A percentile compares a stretch with the other conserved stretches of the same genome.
phyloP scores from a whole-genome alignment of 225 moss, liverwort and hornwort genomes.

The Sphagnum contortum region DNA sequence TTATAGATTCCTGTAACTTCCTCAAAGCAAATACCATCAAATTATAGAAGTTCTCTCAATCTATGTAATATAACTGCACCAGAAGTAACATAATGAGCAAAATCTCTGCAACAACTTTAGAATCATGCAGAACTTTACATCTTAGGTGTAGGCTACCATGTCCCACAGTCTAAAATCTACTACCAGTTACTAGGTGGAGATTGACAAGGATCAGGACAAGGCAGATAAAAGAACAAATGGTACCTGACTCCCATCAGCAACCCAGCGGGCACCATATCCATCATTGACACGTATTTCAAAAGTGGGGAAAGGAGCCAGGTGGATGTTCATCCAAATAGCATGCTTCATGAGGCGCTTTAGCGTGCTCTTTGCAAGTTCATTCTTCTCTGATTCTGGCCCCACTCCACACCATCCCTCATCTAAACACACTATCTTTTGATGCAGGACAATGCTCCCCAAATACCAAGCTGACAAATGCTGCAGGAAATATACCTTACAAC shows the following conservation, averaged over 20 bases:
- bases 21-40: not conserved
- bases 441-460: not conserved
- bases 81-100: not conserved
- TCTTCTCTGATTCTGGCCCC: slow-evolving; percentile 59
- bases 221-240: not conserved
- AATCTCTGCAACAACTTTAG: not conserved
- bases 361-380: slow-evolving; percentile 51
- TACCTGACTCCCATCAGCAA: slow-evolving; percentile 85
- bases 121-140: not conserved
- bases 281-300: slow-evolving; percentile 78
- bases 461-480: not conserved
- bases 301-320: slow-evolving; percentile 51
- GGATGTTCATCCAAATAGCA: slow-evolving; percentile 80
- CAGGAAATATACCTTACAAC: not conserved
- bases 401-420: not conserved
- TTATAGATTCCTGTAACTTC: not conserved
- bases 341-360: slow-evolving; percentile 47
- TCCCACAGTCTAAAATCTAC: slow-evolving; percentile 4
- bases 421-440: not conserved
- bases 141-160: slow-evolving; percentile 1
- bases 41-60: not conserved
- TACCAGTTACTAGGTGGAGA: slow-evolving; percentile 4
- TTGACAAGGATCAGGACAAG: not conserved
- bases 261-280: slow-evolving; percentile 91
- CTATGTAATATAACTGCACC: too few species aligned